These are phyloP conservation scores for Ceratocystis ficicola DNA, from an alignment of 2,329 filamentous ascomycete species.

Conservation along the genomic window DNA sequence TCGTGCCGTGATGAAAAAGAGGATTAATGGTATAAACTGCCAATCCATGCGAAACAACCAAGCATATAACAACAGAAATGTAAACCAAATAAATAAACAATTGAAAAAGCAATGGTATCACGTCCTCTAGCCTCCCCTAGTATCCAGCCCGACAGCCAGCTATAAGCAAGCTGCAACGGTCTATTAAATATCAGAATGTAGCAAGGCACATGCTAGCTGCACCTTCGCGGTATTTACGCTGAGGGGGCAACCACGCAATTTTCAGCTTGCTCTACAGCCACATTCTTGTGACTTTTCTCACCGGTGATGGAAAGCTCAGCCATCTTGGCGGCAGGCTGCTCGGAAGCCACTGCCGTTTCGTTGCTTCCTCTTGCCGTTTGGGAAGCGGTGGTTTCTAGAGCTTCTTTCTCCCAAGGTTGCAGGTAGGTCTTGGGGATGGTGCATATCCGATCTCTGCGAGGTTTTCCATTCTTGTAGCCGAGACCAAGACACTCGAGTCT, in stretches of 20 bases:
- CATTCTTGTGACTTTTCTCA: conserved; percentile 24
- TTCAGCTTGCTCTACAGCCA: conserved; percentile 9
- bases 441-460: conserved; percentile 39
- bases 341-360: conserved; percentile 11
- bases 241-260: conserved; percentile 13
- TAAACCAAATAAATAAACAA: conserved; percentile 6
- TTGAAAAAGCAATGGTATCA: conserved; percentile 19
- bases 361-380: conserved; percentile 8
- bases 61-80: background rate
- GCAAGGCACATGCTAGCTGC: background rate
- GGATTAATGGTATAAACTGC: background rate
- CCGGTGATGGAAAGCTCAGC: conserved; percentile 24
- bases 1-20: background rate
- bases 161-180: background rate
- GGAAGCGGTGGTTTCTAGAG: background rate
- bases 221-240: background rate
- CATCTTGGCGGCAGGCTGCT: conserved; percentile 14
- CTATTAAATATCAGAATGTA: background rate
- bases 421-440: conserved; percentile 38
- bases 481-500: conserved; percentile 42
- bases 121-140: background rate
- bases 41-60: background rate
- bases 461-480: conserved; percentile 37
- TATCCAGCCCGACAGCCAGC: background rate
- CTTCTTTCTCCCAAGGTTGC: conserved; percentile 23